phyloP scores from a whole-genome alignment of 352 stramenopile species.

The Pythium oligandrum region DNA sequence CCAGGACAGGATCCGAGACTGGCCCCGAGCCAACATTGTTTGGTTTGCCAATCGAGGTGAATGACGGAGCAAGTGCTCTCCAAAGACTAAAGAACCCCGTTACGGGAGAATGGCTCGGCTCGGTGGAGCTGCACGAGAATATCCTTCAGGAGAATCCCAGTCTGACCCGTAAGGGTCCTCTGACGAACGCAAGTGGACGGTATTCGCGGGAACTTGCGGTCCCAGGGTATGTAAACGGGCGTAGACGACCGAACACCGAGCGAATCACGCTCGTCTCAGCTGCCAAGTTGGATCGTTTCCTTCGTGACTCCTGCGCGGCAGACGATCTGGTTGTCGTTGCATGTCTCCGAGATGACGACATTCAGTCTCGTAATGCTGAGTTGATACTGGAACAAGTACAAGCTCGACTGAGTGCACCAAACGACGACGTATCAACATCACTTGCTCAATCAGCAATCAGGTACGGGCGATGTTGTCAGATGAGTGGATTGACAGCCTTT shows the following conservation, averaged over 20 bases:
- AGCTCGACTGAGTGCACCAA: conserved; percentile 19
- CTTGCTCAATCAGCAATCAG: no score
- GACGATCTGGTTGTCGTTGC: conserved; percentile 64
- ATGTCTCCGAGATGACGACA: conserved; percentile 64
- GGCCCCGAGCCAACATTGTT: conserved; percentile 48
- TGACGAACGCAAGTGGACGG: conserved; percentile 69
- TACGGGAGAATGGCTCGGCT: conserved; percentile 60
- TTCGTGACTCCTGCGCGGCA: conserved; percentile 26
- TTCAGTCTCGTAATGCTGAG: conserved; percentile 44
- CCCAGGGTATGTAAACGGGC: conserved; percentile 22
- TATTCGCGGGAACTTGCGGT: conserved; percentile 71
- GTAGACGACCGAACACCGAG: conserved; percentile 20
- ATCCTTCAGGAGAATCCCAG: conserved; percentile 57
- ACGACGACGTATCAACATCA: not conserved
- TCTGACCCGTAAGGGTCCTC: conserved; percentile 39
- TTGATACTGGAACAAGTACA: conserved; percentile 59
- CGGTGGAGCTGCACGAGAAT: conserved; percentile 52
- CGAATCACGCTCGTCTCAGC: conserved; percentile 35
- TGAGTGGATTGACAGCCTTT: no score
- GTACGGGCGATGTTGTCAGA: no score
- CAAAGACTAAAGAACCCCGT: conserved; percentile 40
- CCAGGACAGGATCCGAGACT: conserved; percentile 53
- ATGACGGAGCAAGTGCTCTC: conserved; percentile 36
- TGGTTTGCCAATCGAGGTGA: conserved; percentile 30
- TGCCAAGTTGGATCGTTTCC: conserved; percentile 39